Percentiles rank a stretch among this genome's conserved stretches.
These are phyloP conservation scores for Begonia peltatifolia DNA, from an alignment of 306 rosid species.

Conservation along the genomic window DNA sequence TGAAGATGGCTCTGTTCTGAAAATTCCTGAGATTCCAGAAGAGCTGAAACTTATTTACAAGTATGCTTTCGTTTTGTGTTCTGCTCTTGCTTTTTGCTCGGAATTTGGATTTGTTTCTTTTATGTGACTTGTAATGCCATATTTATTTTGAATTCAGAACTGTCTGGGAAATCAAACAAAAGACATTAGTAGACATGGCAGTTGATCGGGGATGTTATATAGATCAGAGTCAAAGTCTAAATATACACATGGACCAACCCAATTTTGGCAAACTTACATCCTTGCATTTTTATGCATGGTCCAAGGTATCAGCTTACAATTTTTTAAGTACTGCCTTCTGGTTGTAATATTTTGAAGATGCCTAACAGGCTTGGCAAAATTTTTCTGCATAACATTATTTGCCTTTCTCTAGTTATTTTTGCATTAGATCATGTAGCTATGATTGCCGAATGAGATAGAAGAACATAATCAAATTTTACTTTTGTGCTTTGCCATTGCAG, in stretches of 20 bases:
- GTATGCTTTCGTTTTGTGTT: slow-evolving; percentile 20
- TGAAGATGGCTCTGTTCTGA: slow-evolving; percentile 67
- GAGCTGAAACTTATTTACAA: slow-evolving; percentile 62
- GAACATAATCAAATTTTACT: background rate
- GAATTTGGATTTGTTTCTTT: background rate
- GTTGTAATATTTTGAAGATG: too few species aligned
- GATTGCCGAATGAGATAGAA: too few species aligned
- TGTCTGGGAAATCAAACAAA: slow-evolving; percentile 96
- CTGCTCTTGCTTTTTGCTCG: background rate
- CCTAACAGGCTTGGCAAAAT: too few species aligned
- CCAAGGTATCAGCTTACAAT: slow-evolving; percentile 34
- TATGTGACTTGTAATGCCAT: slow-evolving; percentile 10
- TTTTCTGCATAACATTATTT: too few species aligned
- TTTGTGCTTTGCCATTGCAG: slow-evolving; percentile 16
- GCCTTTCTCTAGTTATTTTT: too few species aligned
- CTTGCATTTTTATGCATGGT: slow-evolving; percentile 84
- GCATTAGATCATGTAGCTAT: too few species aligned
- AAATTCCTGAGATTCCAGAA: slow-evolving; percentile 45
- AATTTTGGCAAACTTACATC: slow-evolving; percentile 82
- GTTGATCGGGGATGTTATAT: slow-evolving; percentile 78
- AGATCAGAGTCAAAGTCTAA: slow-evolving; percentile 87
- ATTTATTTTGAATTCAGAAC: slow-evolving; percentile 35
- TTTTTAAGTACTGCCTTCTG: background rate
- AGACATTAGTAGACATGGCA: slow-evolving; percentile 84
- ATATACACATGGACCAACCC: slow-evolving; percentile 88